Evolutionary conservation across 257 asterid genomes (phyloP), one percentile per base, ranked within the genome.

Genomic region (Forsythia viridissima): DNA sequence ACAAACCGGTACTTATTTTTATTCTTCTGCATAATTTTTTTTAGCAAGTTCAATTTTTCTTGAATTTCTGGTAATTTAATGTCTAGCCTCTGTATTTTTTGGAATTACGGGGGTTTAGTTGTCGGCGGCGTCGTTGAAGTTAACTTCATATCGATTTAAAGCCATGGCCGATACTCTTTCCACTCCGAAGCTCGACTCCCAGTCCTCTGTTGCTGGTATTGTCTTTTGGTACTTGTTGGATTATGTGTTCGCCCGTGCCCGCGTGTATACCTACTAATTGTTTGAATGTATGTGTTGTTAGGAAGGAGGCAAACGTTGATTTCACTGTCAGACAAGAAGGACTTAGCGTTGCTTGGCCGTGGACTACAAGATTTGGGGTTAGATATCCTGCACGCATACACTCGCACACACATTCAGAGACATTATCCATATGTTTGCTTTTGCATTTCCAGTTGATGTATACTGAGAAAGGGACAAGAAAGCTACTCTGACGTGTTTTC

Each of bases 351-450:
- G 83, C 97, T 95, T 78, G 99, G 98, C 37, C 79, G 80, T 57
- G 97, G 98, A 69, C 88, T 93, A 24, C 97, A 88, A 80, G 96
- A 95, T 71, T 73, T 96, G 82, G 99, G 98, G 99, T 93, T 85
- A 81, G 83, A 13, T 51, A 73, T 77, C 21, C 34, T 30, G 34
- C 34, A 30, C 34, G 2, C 34, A 30, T 1, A 30, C 34, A 30
- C 34, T 0, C 34, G 34, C 34, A 8, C 6, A 5, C 66, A 57
- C 36, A 6, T 20, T 20, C 24, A 5, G 24, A 55, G 36, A 59
- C 5, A 6, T 20, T 59, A 59, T 59, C 24, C 34, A 20, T 20
- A 5, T 59, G 12, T 59, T 59, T 59, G 24, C 67, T 59, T 18
- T 59, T 8, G 36, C 40, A 21, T 63, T 63, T 30, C 24, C 70